Percentiles rank a stretch among this genome's conserved stretches.
phyloP scores from a whole-genome alignment of 2,329 filamentous ascomycete genomes.

The Aspergillus eucalypticola region DNA sequence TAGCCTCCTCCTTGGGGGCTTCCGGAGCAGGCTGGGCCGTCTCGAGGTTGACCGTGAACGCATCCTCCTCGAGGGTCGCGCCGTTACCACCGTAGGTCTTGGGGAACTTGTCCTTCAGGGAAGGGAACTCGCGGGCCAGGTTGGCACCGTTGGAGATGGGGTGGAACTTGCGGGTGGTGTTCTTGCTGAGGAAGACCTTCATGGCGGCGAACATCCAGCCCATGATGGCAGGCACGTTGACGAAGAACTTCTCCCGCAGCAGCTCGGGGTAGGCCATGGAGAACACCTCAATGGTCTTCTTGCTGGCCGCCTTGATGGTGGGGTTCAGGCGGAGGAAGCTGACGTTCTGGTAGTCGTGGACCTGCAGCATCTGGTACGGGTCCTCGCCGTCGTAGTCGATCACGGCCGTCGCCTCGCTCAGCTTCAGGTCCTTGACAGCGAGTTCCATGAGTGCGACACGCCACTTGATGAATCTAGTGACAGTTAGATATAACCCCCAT shows the following conservation, averaged over 20 bases:
- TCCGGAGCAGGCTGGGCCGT: conserved; percentile 23
- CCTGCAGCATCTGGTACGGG: conserved; percentile 86
- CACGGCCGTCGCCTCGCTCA: conserved; percentile 70
- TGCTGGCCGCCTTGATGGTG: conserved; percentile 71
- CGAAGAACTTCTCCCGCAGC: conserved; percentile 88
- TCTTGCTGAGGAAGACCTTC: conserved; percentile 72
- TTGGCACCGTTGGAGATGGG: conserved; percentile 72
- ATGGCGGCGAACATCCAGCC: conserved; percentile 78
- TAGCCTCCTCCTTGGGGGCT: conserved; percentile 8
- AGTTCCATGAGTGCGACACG: conserved; percentile 88
- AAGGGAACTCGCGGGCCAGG: conserved; percentile 62
- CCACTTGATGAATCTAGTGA: conserved; percentile 78
- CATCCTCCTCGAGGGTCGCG: conserved; percentile 46
- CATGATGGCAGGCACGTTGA: conserved; percentile 91
- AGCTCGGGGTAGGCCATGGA: conserved; percentile 85
- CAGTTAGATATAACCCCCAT: not conserved
- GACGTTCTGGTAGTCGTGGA: conserved; percentile 89
- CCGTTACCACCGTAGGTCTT: conserved; percentile 77
- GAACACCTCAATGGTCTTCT: conserved; percentile 79
- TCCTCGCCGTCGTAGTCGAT: conserved; percentile 64
- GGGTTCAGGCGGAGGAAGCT: conserved; percentile 83
- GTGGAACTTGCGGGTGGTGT: conserved; percentile 77
- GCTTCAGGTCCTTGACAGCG: conserved; percentile 71
- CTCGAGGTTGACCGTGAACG: conserved; percentile 32
- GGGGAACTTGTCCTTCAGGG: conserved; percentile 66